Evolutionary conservation across 768 basidiomycete species (phyloP).

Genomic region (Tephrocybe sp.): DNA sequence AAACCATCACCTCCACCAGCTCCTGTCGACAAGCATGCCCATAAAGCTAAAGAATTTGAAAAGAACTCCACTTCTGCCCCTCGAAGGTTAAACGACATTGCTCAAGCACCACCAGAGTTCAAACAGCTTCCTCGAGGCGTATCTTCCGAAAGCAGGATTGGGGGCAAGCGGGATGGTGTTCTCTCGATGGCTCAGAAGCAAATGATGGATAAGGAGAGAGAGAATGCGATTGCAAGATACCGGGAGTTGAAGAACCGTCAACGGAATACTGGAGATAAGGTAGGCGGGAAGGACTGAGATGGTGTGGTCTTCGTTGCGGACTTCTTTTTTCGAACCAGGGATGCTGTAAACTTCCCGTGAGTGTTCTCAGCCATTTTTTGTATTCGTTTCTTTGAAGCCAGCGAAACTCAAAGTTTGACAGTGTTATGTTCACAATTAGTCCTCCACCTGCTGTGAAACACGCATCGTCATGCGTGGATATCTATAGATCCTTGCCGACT

Average conservation of each 20-base stretch:
- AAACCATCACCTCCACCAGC: constrained; percentile 9
- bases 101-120: constrained; percentile 25
- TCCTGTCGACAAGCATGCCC: constrained; percentile 21
- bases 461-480: no score
- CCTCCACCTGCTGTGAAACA: no score
- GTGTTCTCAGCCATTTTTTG: no score
- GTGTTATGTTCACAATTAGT: no score
- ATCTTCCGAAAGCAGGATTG: constrained; percentile 12
- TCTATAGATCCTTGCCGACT: not conserved
- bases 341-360: no score
- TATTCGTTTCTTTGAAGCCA: no score
- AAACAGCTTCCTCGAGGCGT: constrained; percentile 20
- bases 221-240: constrained; percentile 66
- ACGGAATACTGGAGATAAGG: constrained; percentile 11
- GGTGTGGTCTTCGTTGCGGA: not conserved
- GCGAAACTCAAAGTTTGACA: no score
- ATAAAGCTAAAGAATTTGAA: constrained; percentile 46
- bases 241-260: constrained; percentile 62
- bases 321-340: not conserved
- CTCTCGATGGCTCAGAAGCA: constrained; percentile 72
- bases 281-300: not conserved
- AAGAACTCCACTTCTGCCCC: constrained; percentile 51
- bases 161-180: constrained; percentile 40
- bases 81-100: constrained; percentile 36
- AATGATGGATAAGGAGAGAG: constrained; percentile 76